A percentile compares a stretch with the other conserved stretches of the same genome.
Conservation (phyloP, 2,329 filamentous ascomycete genomes). For the Plenodomus lindquistii region DNA sequence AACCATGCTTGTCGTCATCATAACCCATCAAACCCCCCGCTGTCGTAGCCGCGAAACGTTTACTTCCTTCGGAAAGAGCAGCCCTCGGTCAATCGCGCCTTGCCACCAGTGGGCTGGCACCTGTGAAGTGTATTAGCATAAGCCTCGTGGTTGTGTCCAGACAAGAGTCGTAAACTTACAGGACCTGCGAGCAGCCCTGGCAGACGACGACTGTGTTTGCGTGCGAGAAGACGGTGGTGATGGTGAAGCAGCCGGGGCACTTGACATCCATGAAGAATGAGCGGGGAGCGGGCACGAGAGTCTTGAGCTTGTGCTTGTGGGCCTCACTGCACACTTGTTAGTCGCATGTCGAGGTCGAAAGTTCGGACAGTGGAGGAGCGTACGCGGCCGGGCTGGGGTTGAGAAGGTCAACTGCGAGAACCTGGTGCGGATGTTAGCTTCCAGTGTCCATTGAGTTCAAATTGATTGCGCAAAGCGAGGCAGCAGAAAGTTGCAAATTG, state of each 20-base stretch:
- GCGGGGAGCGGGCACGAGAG: slow-evolving; percentile 91
- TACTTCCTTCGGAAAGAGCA: slow-evolving; percentile 99
- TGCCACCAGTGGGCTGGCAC: slow-evolving; percentile 99
- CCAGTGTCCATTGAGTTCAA: slow-evolving; percentile 13
- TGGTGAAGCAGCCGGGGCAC: slow-evolving; percentile 99
- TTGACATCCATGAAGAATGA: slow-evolving; percentile 99
- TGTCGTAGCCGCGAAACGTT: slow-evolving; percentile 49
- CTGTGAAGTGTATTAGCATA: slow-evolving; percentile 34
- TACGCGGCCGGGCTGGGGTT: slow-evolving; percentile 91
- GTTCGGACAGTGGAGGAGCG: slow-evolving; percentile 19
- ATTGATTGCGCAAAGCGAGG: slow-evolving; percentile 11
- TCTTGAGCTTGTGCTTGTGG: slow-evolving; percentile 99
- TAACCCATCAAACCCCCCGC: slow-evolving; percentile 42
- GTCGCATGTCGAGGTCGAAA: slow-evolving; percentile 19
- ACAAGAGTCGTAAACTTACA: slow-evolving; percentile 50
- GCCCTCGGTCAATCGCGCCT: slow-evolving; percentile 98
- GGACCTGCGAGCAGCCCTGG: slow-evolving; percentile 96
- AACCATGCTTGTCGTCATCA: slow-evolving; percentile 45
- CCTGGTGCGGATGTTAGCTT: slow-evolving; percentile 58
- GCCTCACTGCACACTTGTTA: slow-evolving; percentile 66
- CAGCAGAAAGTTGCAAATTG: slow-evolving; percentile 22
- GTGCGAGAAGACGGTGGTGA: slow-evolving; percentile 99
- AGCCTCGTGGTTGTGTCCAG: slow-evolving; percentile 5
- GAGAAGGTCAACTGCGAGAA: slow-evolving; percentile 99
- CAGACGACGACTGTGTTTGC: slow-evolving; percentile 99